These are phyloP conservation scores for Yarrowia sp. DNA, from an alignment of 805 yeast genomes.

Conservation along the genomic window DNA sequence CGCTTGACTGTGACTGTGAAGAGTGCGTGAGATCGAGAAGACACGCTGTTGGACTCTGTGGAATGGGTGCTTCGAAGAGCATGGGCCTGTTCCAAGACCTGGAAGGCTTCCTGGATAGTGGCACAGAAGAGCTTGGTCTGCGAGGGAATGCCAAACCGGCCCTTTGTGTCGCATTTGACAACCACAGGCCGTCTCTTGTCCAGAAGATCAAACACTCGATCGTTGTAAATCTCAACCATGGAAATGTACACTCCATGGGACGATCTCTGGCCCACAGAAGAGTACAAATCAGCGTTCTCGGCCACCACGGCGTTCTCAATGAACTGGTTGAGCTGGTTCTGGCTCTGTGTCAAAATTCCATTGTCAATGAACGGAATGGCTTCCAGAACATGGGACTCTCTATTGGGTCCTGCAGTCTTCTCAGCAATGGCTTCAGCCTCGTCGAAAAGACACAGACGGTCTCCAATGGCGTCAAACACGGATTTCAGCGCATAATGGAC, in stretches of 20 bases:
- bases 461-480: conserved; percentile 48
- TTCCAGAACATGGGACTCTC: conserved; percentile 28
- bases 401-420: not conserved
- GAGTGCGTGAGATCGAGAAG: conserved; percentile 63
- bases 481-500: conserved; percentile 51
- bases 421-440: conserved; percentile 33
- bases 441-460: conserved; percentile 44
- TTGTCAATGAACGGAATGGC: conserved; percentile 21
- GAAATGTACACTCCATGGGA: conserved; percentile 56
- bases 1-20: conserved; percentile 53
- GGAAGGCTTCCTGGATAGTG: conserved; percentile 51
- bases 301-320: conserved; percentile 19
- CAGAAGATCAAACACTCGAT: conserved; percentile 54
- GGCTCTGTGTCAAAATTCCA: conserved; percentile 20
- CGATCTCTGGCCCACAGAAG: conserved; percentile 24
- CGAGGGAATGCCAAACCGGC: conserved; percentile 42
- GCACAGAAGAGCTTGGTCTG: conserved; percentile 53
- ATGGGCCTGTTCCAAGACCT: conserved; percentile 53
- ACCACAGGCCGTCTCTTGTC: conserved; percentile 44
- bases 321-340: conserved; percentile 22
- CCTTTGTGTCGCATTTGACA: conserved; percentile 50
- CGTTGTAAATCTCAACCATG: conserved; percentile 62
- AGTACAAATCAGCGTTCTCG: conserved; percentile 6
- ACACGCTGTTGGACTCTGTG: conserved; percentile 55
- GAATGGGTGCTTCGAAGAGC: conserved; percentile 53